Evolutionary conservation across 805 yeast genomes (phyloP).

Genomic region (Metschnikowia colocasiae): DNA sequence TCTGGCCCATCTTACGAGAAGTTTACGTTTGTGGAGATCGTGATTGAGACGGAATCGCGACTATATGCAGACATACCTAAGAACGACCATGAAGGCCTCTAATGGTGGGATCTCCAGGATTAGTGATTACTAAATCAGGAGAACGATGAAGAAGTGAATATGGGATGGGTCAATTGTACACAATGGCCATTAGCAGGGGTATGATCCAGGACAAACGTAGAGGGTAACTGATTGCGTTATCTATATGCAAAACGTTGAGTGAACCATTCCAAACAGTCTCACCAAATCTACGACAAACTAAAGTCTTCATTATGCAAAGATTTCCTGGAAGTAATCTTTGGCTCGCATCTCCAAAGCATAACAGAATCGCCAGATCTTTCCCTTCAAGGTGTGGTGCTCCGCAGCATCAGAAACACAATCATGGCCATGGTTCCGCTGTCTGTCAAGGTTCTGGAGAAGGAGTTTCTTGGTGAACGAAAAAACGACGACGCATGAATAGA

Average conservation of each 20-base stretch:
- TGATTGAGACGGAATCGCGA: background rate
- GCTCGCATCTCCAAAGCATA: slow-evolving; percentile 32
- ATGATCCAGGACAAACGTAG: too few species aligned
- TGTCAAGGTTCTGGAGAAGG: slow-evolving; percentile 35
- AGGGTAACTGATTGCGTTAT: too few species aligned
- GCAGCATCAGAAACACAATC: slow-evolving; percentile 27
- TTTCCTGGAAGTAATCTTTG: slow-evolving; percentile 25
- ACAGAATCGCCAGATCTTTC: slow-evolving; percentile 21
- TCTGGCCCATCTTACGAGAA: slow-evolving; percentile 19
- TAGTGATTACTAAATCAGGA: too few species aligned
- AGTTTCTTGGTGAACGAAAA: slow-evolving; percentile 58
- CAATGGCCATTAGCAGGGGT: too few species aligned
- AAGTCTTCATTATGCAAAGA: slow-evolving; percentile 13
- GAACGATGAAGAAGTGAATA: too few species aligned
- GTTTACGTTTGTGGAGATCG: background rate
- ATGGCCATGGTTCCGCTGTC: slow-evolving; percentile 22
- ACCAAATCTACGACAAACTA: background rate
- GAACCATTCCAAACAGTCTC: too few species aligned
- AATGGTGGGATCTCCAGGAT: too few species aligned
- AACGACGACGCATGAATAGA: slow-evolving; percentile 59
- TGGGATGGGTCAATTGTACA: too few species aligned
- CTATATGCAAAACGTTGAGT: too few species aligned
- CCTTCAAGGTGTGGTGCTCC: slow-evolving; percentile 21
- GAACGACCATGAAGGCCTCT: too few species aligned
- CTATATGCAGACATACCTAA: background rate